Base-by-base conservation (phyloP, 371 early-diverging fungal genomes). In the Agmasoma carcini region DNA sequence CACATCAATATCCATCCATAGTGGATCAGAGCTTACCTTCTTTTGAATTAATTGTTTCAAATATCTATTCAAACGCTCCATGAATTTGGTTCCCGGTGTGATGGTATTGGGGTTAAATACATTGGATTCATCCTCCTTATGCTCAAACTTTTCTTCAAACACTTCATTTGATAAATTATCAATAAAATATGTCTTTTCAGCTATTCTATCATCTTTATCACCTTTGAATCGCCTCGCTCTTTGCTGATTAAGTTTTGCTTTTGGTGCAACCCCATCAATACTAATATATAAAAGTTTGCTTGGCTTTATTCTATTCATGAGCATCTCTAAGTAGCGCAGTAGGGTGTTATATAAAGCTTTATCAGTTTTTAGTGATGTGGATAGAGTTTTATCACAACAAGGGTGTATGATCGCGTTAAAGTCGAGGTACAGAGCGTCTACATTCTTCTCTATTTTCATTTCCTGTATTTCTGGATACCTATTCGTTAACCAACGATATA, bases 321-420 rank as follows among this genome's bases (percentile, higher is more conserved):
- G 80, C 37, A 85, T 80, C 70, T 95, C 93, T 57, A 92, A 83
- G 64, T 91, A 91, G 41, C 80, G 81, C 78, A 88, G 89, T 17
- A 91, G 46, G 15, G 36, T 58, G 11, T 45, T 38, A 33, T 61
- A 15, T 29, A 52, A 30, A 40, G 50, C 53, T 15, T 6, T 50
- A n/a, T 65, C 59, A 11, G 53, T 55, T 17, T 62, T 53, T n/a
- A 15, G 27, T 6, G 47, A 23, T 25, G 65, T 53, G 1, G 45
- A 48, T 7, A 45, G 44, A 31, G 47, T 59, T 11, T 90, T 88
- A 67, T 92, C 89, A 65, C 85, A 85, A 73, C 94, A 94, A 30
- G 87, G 88, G 73, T 96, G 99, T 71, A 98, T 86, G 78, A 96
- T 89, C 53, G 91, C 96, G 74, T 98, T 98, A 87, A 95, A 89